A percentile compares a stretch with the other conserved stretches of the same genome.
phyloP scores from a whole-genome alignment of 179 eudicot species.

The Spergularia azorica region DNA sequence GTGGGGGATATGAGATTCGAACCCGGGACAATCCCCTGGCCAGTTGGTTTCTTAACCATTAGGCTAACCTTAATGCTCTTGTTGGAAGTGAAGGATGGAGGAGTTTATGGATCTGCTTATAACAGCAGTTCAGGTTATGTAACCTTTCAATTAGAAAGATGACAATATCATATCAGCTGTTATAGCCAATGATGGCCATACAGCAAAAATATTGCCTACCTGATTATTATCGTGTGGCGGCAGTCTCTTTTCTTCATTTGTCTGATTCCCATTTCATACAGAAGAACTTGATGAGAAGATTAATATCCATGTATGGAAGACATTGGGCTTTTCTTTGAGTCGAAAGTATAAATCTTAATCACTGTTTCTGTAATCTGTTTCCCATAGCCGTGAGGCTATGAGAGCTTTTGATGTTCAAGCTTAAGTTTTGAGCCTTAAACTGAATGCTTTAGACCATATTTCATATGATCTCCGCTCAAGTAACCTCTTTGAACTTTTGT shows the following conservation, averaged over 20 bases:
- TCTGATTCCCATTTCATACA: background rate
- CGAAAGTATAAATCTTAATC: background rate
- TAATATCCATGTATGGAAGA: background rate
- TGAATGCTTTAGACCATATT: background rate
- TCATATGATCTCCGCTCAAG: background rate
- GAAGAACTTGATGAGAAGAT: background rate
- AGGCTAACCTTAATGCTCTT: no score
- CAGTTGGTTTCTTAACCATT: no score
- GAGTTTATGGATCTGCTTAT: no score
- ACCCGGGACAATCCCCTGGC: no score
- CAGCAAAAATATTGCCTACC: no score
- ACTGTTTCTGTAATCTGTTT: background rate
- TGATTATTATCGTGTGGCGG: no score
- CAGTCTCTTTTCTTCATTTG: background rate
- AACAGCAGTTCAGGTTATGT: no score
- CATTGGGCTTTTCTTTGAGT: background rate
- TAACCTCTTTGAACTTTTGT: background rate
- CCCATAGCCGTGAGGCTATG: background rate
- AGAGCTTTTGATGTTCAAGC: background rate
- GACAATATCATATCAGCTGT: no score
- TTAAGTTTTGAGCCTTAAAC: background rate
- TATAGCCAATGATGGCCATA: no score
- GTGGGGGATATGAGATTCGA: no score
- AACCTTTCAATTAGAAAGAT: no score
- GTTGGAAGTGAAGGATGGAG: no score